Base-by-base conservation (phyloP, 2,329 filamentous ascomycete genomes). In the Pestalotiopsis sp. region DNA sequence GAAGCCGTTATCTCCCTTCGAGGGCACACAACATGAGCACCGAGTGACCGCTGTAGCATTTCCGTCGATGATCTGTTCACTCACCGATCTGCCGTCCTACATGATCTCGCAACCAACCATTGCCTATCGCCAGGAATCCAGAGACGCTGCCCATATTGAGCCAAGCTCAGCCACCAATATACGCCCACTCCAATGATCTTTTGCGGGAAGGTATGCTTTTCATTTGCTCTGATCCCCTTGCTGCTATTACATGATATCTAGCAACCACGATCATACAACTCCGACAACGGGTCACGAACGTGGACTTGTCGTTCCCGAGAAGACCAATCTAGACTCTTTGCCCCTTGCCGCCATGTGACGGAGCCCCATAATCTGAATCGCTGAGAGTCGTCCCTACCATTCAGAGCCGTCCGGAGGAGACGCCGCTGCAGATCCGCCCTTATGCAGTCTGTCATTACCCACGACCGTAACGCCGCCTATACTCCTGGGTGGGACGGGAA, bases 401-500 rank as follows among this genome's bases (percentile, higher is more conserved):
- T 11, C 58, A 38, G 6, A 7, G 60, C 9, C 7, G 30, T 11
- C 20, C 63, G 20, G 26, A 30, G 40, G 44, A 13, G 48, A 14
- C 26, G 44, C 48, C 63, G 63, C 26, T 57, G 63, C 63, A 65
- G 63, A 65, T 65, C 63, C 63, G 63, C 48, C 24, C 63, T 13
- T 35, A 57, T 44, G 60, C 13, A 20, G 24, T 30, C 56, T 58
- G 56, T 58, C 56, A 10, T 58, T 35, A 6, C 14, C 7, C 26
- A 52, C 14, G 14, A 52, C 44, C 44, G 20, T 52, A 20, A 35
- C 6, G 30, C 30, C 30, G 30, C 30, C 2, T 9, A 35, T 35
- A n/a, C 17, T 52, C 44, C 20, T 17, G 44, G 17, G 10, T n/a
- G 44, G 44, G 44, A 52, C 44, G 44, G 44, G 44, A 52, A n/a